These are phyloP conservation scores for Styphnolobium japonicum DNA, from an alignment of 306 rosid genomes.

Conservation along the genomic window DNA sequence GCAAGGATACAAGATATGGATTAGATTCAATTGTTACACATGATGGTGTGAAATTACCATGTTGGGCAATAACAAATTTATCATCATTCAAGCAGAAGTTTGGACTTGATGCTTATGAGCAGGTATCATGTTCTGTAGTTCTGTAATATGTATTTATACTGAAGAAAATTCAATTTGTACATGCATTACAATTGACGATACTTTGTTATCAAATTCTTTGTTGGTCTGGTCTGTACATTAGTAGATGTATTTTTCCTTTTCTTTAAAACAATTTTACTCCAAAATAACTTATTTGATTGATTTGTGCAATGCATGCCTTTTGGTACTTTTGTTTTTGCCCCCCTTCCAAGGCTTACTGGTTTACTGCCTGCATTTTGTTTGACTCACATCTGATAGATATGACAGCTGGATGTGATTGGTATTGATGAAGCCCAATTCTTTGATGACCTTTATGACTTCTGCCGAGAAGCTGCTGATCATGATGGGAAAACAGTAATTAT, in stretches of 20 bases:
- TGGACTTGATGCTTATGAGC: conserved; percentile 65
- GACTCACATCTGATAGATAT: conserved; percentile 22
- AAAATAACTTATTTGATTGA: background rate
- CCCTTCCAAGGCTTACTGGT: background rate
- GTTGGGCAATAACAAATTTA: conserved; percentile 69
- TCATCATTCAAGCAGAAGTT: conserved; percentile 72
- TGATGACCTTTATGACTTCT: conserved; percentile 88
- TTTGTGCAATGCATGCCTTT: background rate
- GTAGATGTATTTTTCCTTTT: background rate
- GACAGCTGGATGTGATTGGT: conserved; percentile 88
- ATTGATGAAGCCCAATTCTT: conserved; percentile 97
- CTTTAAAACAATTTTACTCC: background rate
- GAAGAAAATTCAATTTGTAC: background rate
- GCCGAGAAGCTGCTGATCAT: conserved; percentile 77
- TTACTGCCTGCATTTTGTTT: conserved; percentile 16
- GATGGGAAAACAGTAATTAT: conserved; percentile 83
- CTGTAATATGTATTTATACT: background rate
- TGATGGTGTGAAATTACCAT: conserved; percentile 76
- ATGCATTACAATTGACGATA: background rate
- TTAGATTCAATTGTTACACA: conserved; percentile 89
- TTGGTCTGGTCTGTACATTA: background rate
- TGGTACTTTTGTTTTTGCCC: background rate
- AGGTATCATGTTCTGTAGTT: conserved; percentile 54
- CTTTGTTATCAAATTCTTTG: background rate
- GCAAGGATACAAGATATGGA: conserved; percentile 85